phyloP scores from a whole-genome alignment of 2,329 filamentous ascomycete species.

The Beauveria scarabaeidicola region DNA sequence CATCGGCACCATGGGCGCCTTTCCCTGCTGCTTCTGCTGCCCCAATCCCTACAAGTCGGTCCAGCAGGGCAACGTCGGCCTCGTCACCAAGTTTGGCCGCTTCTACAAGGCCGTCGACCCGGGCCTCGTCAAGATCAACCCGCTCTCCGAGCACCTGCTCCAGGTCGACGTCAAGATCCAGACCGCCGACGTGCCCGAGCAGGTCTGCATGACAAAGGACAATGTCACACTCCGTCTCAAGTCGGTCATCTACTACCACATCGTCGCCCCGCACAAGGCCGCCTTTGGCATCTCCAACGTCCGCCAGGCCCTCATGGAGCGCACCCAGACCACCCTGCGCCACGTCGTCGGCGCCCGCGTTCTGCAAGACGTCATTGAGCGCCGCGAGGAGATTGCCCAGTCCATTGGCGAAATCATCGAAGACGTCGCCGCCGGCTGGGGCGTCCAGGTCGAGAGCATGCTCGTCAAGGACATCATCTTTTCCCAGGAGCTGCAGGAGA shows the following conservation, averaged over 20 bases:
- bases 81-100: constrained; percentile 90
- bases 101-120: constrained; percentile 96
- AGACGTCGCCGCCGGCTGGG: constrained; percentile 88
- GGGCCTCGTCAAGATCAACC: constrained; percentile 95
- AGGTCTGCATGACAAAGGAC: constrained; percentile 99
- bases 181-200: constrained; percentile 91
- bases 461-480: constrained; percentile 99
- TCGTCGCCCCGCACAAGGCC: constrained; percentile 89
- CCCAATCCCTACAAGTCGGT: constrained; percentile 96
- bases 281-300: constrained; percentile 95
- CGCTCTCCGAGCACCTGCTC: constrained; percentile 78
- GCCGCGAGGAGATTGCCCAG: constrained; percentile 91
- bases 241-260: constrained; percentile 98
- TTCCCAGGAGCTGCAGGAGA: constrained; percentile 89
- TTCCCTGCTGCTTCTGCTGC: constrained; percentile 86
- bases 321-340: constrained; percentile 93
- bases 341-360: constrained; percentile 94
- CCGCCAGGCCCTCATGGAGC: constrained; percentile 90
- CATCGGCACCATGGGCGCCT: constrained; percentile 72
- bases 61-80: constrained; percentile 83
- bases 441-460: constrained; percentile 95
- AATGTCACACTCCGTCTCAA: constrained; percentile 92
- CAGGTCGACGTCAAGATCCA: constrained; percentile 99
- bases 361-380: constrained; percentile 96
- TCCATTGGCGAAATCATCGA: constrained; percentile 97